Percentiles rank a stretch among this genome's conserved stretches.
Evolutionary conservation across 2,329 filamentous ascomycete genomes (phyloP).

Genomic region (Tolypocladium tropicale): DNA sequence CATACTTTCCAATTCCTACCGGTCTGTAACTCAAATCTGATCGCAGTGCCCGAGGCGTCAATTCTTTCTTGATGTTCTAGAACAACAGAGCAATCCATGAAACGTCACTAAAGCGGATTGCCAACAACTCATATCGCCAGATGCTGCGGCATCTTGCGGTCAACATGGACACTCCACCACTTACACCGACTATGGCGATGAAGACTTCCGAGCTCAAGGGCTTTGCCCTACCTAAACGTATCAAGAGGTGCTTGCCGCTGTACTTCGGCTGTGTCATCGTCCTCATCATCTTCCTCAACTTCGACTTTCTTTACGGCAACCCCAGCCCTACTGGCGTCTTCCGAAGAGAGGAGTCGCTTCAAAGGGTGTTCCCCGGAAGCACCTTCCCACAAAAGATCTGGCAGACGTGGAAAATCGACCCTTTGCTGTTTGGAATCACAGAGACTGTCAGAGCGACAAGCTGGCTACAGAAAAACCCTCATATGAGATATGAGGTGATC

Average conservation of each 20-base stretch:
- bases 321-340: not conserved
- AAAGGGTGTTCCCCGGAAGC: slow-evolving; percentile 12
- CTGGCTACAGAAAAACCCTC: slow-evolving; percentile 57
- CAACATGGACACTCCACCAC: slow-evolving; percentile 13
- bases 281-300: slow-evolving; percentile 35
- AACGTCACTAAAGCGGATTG: not conserved
- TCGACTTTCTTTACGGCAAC: slow-evolving; percentile 14
- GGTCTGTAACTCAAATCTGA: not conserved
- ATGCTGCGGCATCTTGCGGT: not conserved
- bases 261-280: slow-evolving; percentile 33
- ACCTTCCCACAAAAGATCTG: slow-evolving; percentile 60
- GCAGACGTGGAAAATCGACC: slow-evolving; percentile 67
- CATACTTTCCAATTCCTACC: not conserved
- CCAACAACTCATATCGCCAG: not conserved
- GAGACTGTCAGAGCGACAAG: slow-evolving; percentile 50
- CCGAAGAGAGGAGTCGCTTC: slow-evolving; percentile 9
- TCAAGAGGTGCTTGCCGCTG: slow-evolving; percentile 35
- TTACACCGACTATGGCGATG: slow-evolving; percentile 10
- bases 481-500: slow-evolving; percentile 56
- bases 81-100: not conserved
- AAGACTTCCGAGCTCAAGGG: slow-evolving; percentile 20
- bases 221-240: slow-evolving; percentile 32
- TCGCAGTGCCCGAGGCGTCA: not conserved
- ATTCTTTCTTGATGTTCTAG: not conserved
- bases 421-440: slow-evolving; percentile 54